Base-by-base conservation (phyloP, 129 eudicot genomes). In the Erigeron canadensis region DNA sequence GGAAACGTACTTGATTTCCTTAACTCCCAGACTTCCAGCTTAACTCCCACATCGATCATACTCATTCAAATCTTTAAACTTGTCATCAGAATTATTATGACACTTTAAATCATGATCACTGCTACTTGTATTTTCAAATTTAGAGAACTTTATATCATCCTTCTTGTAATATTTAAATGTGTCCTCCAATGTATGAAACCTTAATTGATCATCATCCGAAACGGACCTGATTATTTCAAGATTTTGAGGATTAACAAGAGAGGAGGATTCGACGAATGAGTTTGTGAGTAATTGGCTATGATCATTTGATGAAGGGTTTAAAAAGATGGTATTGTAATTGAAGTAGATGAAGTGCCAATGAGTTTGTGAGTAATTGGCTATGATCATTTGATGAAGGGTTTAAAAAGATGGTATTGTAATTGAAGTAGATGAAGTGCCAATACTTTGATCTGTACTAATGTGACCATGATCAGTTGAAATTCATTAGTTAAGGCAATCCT, bases 1-100 rank as follows among this genome's bases (percentile, higher is more conserved):
- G 84, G 82, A 37, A 89, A 89, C 5, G 91, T 86, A 66, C 72
- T 85, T 46, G 87, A 62, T 60, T 86, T 86, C 75, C 84, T 82
- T 77, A 89, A 43, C 55, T 82, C 87, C 78, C 74, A n/a, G n/a
- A n/a, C n/a, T n/a, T n/a, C n/a, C n/a, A n/a, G 80, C 69, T 68
- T 67, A 83, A 78, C 70, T 82, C 71, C 70, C 73, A 15, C 78
- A n/a, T n/a, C n/a, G n/a, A 48, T 21, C 53, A 48, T 17, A 38
- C 37, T 2, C 53, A 38, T 63, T 63, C 10, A 10, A 56, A 22
- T 72, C 87, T 0, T 58, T 80, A 17, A 15, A 74, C 56, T 41
- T 59, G 60, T 63, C 43, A 23, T 63, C 71, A 22, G 40, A 43
- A 15, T 58, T 41, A 55, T 18, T 50, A 61, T 7, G 55, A 3